Evolutionary conservation across 2,329 filamentous ascomycete genomes (phyloP).

Genomic region (Colletotrichum viniferum): DNA sequence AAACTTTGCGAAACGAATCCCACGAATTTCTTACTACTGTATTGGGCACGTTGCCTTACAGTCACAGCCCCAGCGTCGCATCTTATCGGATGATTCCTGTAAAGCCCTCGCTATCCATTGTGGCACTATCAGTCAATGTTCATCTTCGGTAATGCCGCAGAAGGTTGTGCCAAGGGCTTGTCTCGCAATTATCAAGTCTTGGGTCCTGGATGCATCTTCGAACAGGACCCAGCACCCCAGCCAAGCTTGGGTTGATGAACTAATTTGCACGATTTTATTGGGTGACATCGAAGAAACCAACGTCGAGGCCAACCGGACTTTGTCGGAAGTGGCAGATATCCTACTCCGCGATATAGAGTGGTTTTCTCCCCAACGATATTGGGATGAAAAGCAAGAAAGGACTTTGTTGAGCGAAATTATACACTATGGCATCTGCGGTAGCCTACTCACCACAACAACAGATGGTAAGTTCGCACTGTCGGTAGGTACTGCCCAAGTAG

Average conservation of each 20-base stretch:
- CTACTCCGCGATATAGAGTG: neutral
- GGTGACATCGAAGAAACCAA: accelerated
- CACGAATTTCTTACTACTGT: accelerated
- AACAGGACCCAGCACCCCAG: accelerated
- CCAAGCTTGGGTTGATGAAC: neutral
- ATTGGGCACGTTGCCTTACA: accelerated
- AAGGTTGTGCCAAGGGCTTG: accelerated
- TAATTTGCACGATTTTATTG: accelerated
- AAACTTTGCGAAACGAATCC: accelerated
- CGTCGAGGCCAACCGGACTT: accelerated
- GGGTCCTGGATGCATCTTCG: neutral
- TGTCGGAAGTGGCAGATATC: accelerated
- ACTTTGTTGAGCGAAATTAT: accelerated
- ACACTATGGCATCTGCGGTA: accelerated
- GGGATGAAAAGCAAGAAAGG: accelerated
- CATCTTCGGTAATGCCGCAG: neutral
- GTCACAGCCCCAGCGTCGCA: accelerated
- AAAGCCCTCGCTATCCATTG: accelerated
- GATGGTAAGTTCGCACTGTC: accelerated
- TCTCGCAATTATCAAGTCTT: accelerated
- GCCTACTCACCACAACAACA: accelerated
- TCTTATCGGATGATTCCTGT: neutral
- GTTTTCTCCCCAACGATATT: accelerated
- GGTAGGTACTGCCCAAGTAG: accelerated
- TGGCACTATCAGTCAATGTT: neutral